Conservation (phyloP, 805 yeast genomes). For the Saturnispora kantuleensis region DNA sequence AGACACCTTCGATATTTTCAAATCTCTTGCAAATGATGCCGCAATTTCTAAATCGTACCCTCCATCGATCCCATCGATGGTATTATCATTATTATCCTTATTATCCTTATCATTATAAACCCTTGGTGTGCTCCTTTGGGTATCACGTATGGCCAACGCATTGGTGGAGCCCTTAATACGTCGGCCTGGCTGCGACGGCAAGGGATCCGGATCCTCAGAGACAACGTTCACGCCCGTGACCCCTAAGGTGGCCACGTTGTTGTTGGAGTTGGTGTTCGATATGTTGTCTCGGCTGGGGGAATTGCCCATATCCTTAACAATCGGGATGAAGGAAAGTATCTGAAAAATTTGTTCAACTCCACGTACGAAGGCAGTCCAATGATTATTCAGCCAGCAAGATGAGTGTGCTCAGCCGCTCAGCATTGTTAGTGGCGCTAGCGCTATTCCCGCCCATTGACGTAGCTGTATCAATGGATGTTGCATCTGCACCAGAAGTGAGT, state of each 20-base stretch:
- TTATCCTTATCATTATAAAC: background rate
- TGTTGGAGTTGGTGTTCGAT: background rate
- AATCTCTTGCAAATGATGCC: slow-evolving; percentile 35
- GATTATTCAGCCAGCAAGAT: no score
- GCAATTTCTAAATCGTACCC: slow-evolving; percentile 34
- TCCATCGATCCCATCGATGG: background rate
- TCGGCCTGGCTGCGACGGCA: slow-evolving; percentile 21
- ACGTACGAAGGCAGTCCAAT: background rate
- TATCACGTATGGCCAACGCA: slow-evolving; percentile 8
- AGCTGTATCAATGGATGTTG: no score
- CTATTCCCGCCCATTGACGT: no score
- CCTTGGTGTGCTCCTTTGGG: slow-evolving; percentile 5
- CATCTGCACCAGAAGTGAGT: no score
- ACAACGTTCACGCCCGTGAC: slow-evolving; percentile 6
- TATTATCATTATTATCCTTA: slow-evolving; percentile 7
- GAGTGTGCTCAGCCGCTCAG: no score
- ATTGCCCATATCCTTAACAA: slow-evolving; percentile 5
- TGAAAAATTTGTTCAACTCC: background rate
- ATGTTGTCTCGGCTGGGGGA: slow-evolving; percentile 4
- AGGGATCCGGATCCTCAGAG: slow-evolving; percentile 28
- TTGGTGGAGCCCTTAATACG: slow-evolving; percentile 4
- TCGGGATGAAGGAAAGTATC: background rate
- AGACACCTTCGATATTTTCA: slow-evolving; percentile 15
- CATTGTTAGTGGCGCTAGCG: no score
- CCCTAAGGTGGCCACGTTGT: background rate